These are phyloP conservation scores for Penicillium sp. DNA, from an alignment of 2,329 filamentous ascomycete species.

Conservation along the genomic window DNA sequence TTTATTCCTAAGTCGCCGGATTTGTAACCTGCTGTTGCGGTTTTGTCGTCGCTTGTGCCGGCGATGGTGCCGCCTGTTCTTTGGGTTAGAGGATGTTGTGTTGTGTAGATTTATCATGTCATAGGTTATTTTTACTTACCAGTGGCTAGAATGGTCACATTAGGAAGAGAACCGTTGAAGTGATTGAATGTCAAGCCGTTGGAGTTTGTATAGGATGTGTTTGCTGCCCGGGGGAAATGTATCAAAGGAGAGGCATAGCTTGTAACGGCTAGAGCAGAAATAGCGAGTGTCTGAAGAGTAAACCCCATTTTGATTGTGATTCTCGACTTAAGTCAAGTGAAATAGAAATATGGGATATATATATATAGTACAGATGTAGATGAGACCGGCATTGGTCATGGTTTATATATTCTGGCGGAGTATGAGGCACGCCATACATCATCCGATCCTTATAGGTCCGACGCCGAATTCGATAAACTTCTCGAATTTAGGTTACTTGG, in stretches of 20 bases:
- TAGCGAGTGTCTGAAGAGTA: slow-evolving; percentile 13
- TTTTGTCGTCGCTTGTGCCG: slow-evolving; percentile 24
- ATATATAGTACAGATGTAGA: background rate
- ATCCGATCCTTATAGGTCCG: background rate
- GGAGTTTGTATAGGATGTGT: slow-evolving; percentile 24
- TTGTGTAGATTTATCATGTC: background rate
- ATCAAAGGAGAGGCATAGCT: slow-evolving; percentile 24
- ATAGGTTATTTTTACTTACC: slow-evolving; percentile 5
- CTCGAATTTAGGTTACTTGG: slow-evolving; percentile 1
- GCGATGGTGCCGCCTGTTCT: slow-evolving; percentile 27
- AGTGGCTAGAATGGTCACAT: slow-evolving; percentile 27
- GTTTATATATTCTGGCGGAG: background rate
- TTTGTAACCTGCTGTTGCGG: slow-evolving; percentile 28
- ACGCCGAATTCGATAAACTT: background rate
- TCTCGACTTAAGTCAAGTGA: background rate
- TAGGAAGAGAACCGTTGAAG: slow-evolving; percentile 26
- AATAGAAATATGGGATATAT: background rate
- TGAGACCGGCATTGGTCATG: background rate
- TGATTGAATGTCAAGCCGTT: slow-evolving; percentile 29
- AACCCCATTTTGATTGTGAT: slow-evolving; percentile 14
- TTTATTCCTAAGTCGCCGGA: slow-evolving; percentile 25
- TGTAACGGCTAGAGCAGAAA: slow-evolving; percentile 20
- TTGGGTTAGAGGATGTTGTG: background rate
- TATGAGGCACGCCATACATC: background rate
- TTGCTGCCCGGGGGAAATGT: slow-evolving; percentile 15